Conservation (phyloP, 176 grass and related monocot genomes). For the Eremochloa ophiuroides region DNA sequence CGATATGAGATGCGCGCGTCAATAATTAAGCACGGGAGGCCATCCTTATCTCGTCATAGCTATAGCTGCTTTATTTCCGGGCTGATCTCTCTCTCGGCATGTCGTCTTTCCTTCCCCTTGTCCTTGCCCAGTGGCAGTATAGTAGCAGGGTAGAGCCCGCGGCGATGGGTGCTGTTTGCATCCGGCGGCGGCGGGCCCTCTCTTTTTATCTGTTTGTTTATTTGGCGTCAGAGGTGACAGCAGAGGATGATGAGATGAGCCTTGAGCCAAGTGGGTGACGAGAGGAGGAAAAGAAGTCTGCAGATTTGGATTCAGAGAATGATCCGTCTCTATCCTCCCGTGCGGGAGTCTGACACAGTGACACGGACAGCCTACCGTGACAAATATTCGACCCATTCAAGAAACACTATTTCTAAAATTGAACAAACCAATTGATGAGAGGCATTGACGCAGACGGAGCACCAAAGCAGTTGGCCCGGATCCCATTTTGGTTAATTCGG, state of each 20-base stretch:
- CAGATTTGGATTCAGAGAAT: background rate
- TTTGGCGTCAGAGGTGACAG: background rate
- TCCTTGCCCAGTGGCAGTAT: background rate
- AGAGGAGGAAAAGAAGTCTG: background rate
- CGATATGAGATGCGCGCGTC: background rate
- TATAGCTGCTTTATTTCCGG: background rate
- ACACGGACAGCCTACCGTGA: background rate
- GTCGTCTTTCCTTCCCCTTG: background rate
- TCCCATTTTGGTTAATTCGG: no score
- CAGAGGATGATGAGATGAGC: background rate
- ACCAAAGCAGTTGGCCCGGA: no score
- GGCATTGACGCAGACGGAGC: no score
- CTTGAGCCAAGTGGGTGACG: no score
- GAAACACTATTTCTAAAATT: no score
- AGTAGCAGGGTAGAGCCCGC: background rate
- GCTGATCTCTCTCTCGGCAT: no score
- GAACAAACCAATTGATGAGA: no score
- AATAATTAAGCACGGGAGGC: constrained; percentile 9
- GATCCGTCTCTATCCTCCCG: background rate
- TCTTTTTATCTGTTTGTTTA: background rate
- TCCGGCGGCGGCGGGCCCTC: background rate
- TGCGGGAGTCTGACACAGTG: background rate
- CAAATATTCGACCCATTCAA: background rate
- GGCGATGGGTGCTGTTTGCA: background rate
- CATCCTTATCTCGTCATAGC: background rate